Evolutionary conservation across 2,329 filamentous ascomycete species (phyloP).

Genomic region (Penicillium sp.): DNA sequence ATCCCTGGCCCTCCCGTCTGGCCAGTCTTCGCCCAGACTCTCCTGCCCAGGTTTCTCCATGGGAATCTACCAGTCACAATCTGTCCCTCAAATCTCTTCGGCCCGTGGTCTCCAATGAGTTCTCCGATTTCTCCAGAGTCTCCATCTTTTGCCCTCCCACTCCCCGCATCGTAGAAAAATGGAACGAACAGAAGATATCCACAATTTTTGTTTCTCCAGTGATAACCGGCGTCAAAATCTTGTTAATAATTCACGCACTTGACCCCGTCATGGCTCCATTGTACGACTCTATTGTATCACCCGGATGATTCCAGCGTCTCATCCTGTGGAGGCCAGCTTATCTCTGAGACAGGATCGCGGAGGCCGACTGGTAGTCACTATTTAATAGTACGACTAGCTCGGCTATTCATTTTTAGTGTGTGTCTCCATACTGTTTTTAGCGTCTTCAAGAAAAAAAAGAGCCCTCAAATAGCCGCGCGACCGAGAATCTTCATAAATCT

Average conservation of each 20-base stretch:
- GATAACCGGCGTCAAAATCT: background rate
- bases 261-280: constrained; percentile 5
- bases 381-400: constrained; percentile 16
- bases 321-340: constrained; percentile 2
- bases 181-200: background rate
- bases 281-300: constrained; percentile 2
- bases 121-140: constrained; percentile 7
- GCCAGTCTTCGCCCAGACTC: background rate
- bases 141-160: constrained; percentile 11
- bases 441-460: background rate
- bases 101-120: constrained; percentile 6
- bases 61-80: background rate
- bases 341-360: constrained; percentile 9
- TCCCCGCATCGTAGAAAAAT: constrained; percentile 8
- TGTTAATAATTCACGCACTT: constrained; percentile 2
- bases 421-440: constrained; percentile 5
- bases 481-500: background rate
- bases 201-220: constrained; percentile 8
- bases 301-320: constrained; percentile 4
- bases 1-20: background rate
- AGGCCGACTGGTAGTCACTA: no score
- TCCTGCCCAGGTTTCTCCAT: background rate
- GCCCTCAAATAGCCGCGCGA: background rate
- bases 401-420: constrained; percentile 11
- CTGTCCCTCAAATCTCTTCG: background rate